Conservation (phyloP, 1,139 yeast genomes). For the Zhuliangozyma parablackwelliae region DNA sequence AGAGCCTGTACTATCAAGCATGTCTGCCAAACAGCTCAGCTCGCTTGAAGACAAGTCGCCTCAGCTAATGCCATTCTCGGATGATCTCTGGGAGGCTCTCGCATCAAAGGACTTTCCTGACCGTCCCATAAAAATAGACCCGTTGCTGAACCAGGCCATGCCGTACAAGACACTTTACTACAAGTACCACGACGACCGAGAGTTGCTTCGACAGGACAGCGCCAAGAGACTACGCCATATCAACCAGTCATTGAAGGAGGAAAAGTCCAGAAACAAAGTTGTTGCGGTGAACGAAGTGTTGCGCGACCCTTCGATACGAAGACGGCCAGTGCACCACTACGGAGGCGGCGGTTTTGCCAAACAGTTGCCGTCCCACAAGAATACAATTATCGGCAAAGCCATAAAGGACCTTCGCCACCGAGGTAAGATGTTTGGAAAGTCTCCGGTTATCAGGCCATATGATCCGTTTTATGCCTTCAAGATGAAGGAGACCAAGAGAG, state of each 20-base stretch:
- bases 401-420: constrained; percentile 29
- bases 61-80: constrained; percentile 44
- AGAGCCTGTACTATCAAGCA: constrained; percentile 36
- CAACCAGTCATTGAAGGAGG: constrained; percentile 35
- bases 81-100: constrained; percentile 45
- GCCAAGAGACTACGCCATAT: constrained; percentile 45
- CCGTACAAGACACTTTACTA: constrained; percentile 40
- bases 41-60: constrained; percentile 43
- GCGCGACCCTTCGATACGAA: constrained; percentile 36
- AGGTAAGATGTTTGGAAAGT: constrained; percentile 26
- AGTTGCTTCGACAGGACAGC: constrained; percentile 44
- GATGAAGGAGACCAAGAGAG: not conserved
- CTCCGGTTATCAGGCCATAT: constrained; percentile 14
- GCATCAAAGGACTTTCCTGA: constrained; percentile 49
- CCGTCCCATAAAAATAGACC: constrained; percentile 20
- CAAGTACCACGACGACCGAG: constrained; percentile 41
- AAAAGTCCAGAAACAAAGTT: constrained; percentile 46
- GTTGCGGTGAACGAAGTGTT: constrained; percentile 34
- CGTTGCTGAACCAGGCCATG: constrained; percentile 17
- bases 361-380: constrained; percentile 11
- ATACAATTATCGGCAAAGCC: constrained; percentile 32
- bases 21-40: constrained; percentile 45
- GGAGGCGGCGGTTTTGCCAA: constrained; percentile 1
- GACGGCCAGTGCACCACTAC: constrained; percentile 10
- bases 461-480: constrained; percentile 26